These are phyloP conservation scores for Pleurotus tuoliensis DNA, from an alignment of 768 basidiomycete genomes.

Conservation along the genomic window DNA sequence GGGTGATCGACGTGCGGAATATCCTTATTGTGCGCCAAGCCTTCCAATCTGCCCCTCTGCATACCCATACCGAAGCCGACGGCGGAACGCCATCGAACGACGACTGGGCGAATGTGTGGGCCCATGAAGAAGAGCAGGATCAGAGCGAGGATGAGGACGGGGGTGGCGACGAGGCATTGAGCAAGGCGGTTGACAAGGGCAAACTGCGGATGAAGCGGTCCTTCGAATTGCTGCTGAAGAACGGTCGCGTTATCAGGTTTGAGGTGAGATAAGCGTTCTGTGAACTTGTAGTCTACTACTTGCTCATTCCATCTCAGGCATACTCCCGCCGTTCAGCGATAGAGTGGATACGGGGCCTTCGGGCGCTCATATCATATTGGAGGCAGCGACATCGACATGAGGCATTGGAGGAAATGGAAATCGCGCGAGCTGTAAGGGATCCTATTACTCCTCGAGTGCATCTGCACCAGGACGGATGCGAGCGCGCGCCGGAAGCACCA, in stretches of 20 bases:
- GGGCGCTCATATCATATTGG: constrained; percentile 76
- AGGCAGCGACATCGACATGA: constrained; percentile 69
- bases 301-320: constrained; percentile 36
- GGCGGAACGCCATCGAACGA: constrained; percentile 21
- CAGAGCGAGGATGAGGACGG: constrained; percentile 49
- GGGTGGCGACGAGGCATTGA: constrained; percentile 58
- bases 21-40: constrained; percentile 65
- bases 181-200: constrained; percentile 36
- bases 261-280: constrained; percentile 53
- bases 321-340: constrained; percentile 60
- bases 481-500: constrained; percentile 46
- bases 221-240: constrained; percentile 73
- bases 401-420: constrained; percentile 76
- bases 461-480: constrained; percentile 31
- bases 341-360: constrained; percentile 84
- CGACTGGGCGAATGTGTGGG: constrained; percentile 29
- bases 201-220: constrained; percentile 56
- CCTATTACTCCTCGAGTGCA: constrained; percentile 57
- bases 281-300: constrained; percentile 1
- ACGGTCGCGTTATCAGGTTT: constrained; percentile 67
- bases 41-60: constrained; percentile 40
- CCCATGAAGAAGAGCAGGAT: constrained; percentile 29
- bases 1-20: constrained; percentile 69
- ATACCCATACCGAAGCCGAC: constrained; percentile 30
- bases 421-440: constrained; percentile 53